phyloP scores from a whole-genome alignment of 1,139 yeast species.

The Zygoascus sp. region DNA sequence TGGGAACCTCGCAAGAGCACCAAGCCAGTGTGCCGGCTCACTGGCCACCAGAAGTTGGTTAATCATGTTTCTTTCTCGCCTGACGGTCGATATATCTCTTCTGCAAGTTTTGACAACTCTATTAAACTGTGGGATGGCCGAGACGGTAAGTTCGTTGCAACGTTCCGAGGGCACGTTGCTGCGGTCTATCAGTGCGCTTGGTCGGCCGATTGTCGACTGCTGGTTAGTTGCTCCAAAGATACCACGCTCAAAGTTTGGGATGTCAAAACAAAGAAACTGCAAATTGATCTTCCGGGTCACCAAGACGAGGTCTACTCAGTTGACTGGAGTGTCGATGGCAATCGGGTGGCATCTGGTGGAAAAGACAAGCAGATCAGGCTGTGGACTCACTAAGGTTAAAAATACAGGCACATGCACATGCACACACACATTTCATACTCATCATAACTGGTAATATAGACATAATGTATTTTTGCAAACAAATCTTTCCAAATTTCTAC shows the following conservation, averaged over 20 bases:
- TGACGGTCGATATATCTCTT: slow-evolving; percentile 85
- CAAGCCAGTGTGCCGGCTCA: slow-evolving; percentile 88
- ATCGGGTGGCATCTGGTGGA: slow-evolving; percentile 91
- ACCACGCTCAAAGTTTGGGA: slow-evolving; percentile 98
- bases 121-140: slow-evolving; percentile 95
- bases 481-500: too few relatives aligned
- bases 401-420: too few relatives aligned
- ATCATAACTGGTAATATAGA: too few relatives aligned
- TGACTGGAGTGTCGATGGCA: slow-evolving; percentile 97
- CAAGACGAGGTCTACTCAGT: slow-evolving; percentile 94
- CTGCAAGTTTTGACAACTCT: slow-evolving; percentile 93
- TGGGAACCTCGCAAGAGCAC: slow-evolving; percentile 85
- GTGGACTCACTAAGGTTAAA: slow-evolving; percentile 79
- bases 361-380: slow-evolving; percentile 89
- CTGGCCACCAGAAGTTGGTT: slow-evolving; percentile 95
- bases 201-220: slow-evolving; percentile 89
- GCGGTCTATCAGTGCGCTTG: slow-evolving; percentile 98
- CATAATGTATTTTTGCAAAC: too few relatives aligned
- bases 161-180: slow-evolving; percentile 95
- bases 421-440: too few relatives aligned
- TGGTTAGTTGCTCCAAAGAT: slow-evolving; percentile 93
- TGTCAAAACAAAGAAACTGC: slow-evolving; percentile 72
- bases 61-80: slow-evolving; percentile 96
- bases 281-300: slow-evolving; percentile 93
- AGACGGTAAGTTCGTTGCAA: slow-evolving; percentile 82